Percentiles rank a stretch among this genome's conserved stretches.
Conservation (phyloP, 164 flowering plant genomes). For the Magnolia officinalis region DNA sequence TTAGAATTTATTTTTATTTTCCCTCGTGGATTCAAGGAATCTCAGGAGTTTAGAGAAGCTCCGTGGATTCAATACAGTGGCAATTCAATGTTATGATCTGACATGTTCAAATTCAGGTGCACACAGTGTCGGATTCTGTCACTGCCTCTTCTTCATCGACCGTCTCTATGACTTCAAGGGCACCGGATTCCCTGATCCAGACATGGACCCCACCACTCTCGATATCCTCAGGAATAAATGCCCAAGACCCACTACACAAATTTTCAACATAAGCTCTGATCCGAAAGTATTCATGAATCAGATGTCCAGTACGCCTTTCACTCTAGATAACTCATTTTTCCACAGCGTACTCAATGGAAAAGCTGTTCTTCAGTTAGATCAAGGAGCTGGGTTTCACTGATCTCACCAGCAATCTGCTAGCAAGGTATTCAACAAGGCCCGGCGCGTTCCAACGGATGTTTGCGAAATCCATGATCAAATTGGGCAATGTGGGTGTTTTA, state of each 20-base stretch:
- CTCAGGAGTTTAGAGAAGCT: too few species aligned
- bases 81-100: background rate
- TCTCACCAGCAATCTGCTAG: constrained; percentile 18
- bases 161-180: constrained; percentile 31
- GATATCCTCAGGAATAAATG: constrained; percentile 9
- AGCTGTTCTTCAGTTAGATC: constrained; percentile 36
- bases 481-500: constrained; percentile 33
- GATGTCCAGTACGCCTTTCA: constrained; percentile 19
- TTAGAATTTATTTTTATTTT: too few species aligned
- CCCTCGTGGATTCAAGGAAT: too few species aligned
- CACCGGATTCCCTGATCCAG: constrained; percentile 24
- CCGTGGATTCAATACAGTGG: too few species aligned
- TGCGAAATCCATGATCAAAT: constrained; percentile 37
- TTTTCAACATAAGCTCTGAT: constrained; percentile 15
- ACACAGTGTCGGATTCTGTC: constrained; percentile 40
- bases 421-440: constrained; percentile 14
- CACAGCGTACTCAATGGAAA: constrained; percentile 12
- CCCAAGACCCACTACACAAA: constrained; percentile 14
- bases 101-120: constrained; percentile 26
- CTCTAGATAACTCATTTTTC: constrained; percentile 15
- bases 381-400: constrained; percentile 30
- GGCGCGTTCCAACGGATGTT: constrained; percentile 25
- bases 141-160: constrained; percentile 30
- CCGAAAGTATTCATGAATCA: constrained; percentile 25
- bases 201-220: constrained; percentile 24